phyloP scores from a whole-genome alignment of 2,329 filamentous ascomycete genomes.

The Colletotrichum sp. region DNA sequence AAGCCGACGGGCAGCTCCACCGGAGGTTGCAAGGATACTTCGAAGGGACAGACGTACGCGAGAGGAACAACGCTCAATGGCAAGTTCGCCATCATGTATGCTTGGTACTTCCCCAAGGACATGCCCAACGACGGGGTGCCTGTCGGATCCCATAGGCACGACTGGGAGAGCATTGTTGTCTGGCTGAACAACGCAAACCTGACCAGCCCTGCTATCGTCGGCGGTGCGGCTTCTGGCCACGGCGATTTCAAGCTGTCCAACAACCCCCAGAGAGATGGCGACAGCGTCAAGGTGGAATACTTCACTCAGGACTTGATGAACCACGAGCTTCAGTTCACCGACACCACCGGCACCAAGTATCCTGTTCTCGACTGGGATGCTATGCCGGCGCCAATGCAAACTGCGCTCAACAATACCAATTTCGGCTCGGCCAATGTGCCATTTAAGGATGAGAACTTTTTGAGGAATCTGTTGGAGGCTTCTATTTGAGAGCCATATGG shows the following conservation, averaged over 20 bases:
- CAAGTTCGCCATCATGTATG: constrained; percentile 43
- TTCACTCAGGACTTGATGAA: constrained; percentile 33
- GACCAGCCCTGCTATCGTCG: constrained; percentile 33
- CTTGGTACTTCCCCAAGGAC: constrained; percentile 54
- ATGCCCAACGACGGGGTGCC: constrained; percentile 32
- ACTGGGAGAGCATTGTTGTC: constrained; percentile 43
- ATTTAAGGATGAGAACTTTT: constrained; percentile 37
- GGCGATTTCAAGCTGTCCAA: constrained; percentile 29
- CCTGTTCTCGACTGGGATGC: constrained; percentile 48
- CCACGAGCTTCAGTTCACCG: constrained; percentile 42
- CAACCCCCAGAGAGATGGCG: constrained; percentile 22
- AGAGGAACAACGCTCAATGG: constrained; percentile 30
- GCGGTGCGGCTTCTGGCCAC: constrained; percentile 41
- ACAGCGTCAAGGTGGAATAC: constrained; percentile 35
- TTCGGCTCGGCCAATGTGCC: constrained; percentile 47
- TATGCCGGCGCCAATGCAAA: constrained; percentile 36
- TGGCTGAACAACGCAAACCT: constrained; percentile 31
- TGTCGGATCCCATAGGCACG: constrained; percentile 41
- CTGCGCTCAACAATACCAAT: constrained; percentile 39
- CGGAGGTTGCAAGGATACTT: constrained; percentile 34
- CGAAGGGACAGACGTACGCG: constrained; percentile 43
- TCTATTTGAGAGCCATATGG: background rate
- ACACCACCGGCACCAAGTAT: constrained; percentile 38
- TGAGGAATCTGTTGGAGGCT: background rate
- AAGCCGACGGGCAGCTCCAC: constrained; percentile 30